Evolutionary conservation across 2,329 filamentous ascomycete genomes (phyloP).

Genomic region (Curvularia lunata): DNA sequence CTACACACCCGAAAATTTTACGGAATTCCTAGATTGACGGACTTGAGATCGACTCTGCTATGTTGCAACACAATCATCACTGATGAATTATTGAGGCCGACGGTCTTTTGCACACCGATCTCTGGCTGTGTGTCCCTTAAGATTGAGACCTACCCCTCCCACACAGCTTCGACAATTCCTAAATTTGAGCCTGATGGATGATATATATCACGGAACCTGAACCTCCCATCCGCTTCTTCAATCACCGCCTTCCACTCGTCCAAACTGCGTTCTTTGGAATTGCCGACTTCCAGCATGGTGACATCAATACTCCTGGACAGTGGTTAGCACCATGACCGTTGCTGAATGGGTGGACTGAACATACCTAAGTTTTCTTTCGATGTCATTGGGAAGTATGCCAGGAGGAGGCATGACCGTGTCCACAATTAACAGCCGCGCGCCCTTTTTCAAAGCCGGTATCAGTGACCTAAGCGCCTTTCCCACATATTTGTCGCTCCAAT

Average conservation of each 20-base stretch:
- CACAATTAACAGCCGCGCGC: constrained; percentile 26
- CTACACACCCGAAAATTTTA: no score
- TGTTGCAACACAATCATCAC: background rate
- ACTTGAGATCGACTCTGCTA: background rate
- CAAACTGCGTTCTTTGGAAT: constrained; percentile 53
- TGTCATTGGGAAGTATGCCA: constrained; percentile 6
- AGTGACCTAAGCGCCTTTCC: constrained; percentile 23
- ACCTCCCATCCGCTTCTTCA: constrained; percentile 50
- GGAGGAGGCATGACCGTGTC: constrained; percentile 21
- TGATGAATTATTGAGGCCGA: background rate
- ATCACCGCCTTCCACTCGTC: constrained; percentile 54
- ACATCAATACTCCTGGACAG: constrained; percentile 48
- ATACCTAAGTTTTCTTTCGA: constrained; percentile 10
- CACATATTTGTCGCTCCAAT: constrained; percentile 48
- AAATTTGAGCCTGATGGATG: background rate
- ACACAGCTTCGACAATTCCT: constrained; percentile 10
- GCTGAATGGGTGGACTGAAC: background rate
- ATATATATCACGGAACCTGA: constrained; percentile 36
- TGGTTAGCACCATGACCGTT: background rate
- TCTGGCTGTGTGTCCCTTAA: background rate
- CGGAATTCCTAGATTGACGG: no score
- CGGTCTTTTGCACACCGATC: background rate
- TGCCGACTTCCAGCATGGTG: constrained; percentile 56
- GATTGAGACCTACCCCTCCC: background rate
- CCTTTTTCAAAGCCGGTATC: constrained; percentile 30